Base-by-base conservation (phyloP, 2,329 filamentous ascomycete species). In the Passalora sequoiae region DNA sequence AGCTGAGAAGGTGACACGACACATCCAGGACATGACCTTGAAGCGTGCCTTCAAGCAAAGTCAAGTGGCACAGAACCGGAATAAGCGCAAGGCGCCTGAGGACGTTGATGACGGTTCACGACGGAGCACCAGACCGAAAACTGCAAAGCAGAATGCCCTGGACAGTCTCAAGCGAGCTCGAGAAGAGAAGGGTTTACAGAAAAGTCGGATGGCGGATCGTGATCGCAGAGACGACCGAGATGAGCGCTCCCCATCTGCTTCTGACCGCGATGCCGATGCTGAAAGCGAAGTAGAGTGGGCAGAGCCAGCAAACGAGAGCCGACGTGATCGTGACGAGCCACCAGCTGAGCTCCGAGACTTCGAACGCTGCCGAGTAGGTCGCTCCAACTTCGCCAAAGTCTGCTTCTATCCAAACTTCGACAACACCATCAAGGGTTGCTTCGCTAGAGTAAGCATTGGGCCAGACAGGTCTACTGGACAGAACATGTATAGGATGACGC, bases 401-500 rank as follows among this genome's bases (percentile, higher is more conserved):
- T 96, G 89, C 73, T 95, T 94, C 70, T 91, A 89, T 56, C 92
- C 92, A 8, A 83, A 83, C 3, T 96, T 98, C 55, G 86, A 94
- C 43, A 71, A 84, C 6, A 77, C 84, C 21, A 85, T 96, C 58
- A 80, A 74, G 12, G 88, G 88, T 39, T 94, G 89, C 65, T 98
- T 85, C 63, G 83, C 84, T 27, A 86, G 92, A 39, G 80, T 97
- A 53, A 86, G 83, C 50, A 79, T 96, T 44, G 91, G 89, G 1
- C 76, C 83, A 9, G 84, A 94, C 60, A 77, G 78, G 8, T 56
- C 60, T 33, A 86, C 78, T 3, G 83, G 84, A 3, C 72, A 82
- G 46, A 84, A 85, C 49, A 77, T 86, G 53, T 98, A 98, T 66
- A 84, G 91, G 47, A 84, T 98, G 77, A 85, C 84, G 21, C 69